Conservation (phyloP, 2,329 filamentous ascomycete genomes). For the Myriangium duriaei region DNA sequence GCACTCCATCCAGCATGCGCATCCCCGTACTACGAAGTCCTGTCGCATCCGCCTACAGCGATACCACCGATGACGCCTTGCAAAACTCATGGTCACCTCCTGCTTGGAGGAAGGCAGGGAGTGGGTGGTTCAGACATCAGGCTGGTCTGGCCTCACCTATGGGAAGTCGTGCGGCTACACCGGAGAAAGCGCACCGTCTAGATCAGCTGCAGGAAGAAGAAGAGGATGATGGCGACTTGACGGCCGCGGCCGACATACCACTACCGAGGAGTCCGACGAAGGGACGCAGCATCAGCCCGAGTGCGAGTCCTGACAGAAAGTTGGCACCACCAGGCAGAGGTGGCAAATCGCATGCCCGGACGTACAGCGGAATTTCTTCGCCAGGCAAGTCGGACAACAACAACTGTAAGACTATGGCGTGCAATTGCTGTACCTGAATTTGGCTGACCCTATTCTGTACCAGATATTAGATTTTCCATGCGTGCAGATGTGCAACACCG, state of each 20-base stretch:
- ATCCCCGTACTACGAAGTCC: slow-evolving; percentile 14
- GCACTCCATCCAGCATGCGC: slow-evolving; percentile 52
- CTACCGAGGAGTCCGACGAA: slow-evolving; percentile 43
- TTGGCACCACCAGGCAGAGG: slow-evolving; percentile 6
- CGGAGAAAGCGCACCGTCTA: slow-evolving; percentile 33
- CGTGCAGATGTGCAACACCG: slow-evolving; percentile 80
- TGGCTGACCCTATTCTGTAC: slow-evolving; percentile 2
- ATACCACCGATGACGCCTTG: slow-evolving; percentile 29
- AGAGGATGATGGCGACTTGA: slow-evolving; percentile 35
- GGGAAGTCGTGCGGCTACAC: slow-evolving; percentile 37
- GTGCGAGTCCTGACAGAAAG: slow-evolving; percentile 13
- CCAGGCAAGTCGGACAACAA: slow-evolving; percentile 14
- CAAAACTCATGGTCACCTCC: slow-evolving; percentile 54
- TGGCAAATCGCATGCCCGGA: slow-evolving; percentile 9
- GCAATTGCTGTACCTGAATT: too few relatives aligned
- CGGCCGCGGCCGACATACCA: slow-evolving; percentile 33
- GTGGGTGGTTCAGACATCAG: slow-evolving; percentile 43
- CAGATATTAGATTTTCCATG: slow-evolving; percentile 79
- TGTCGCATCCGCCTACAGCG: slow-evolving; percentile 32
- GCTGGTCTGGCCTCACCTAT: slow-evolving; percentile 14
- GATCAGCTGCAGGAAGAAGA: slow-evolving; percentile 30
- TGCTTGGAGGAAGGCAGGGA: slow-evolving; percentile 48
- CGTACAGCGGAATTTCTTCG: slow-evolving; percentile 7
- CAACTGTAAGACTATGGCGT: slow-evolving; percentile 28
- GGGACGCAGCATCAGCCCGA: slow-evolving; percentile 22